Conservation (phyloP, 1,284 basidiomycete species). For the Schizophyllum commune region DNA sequence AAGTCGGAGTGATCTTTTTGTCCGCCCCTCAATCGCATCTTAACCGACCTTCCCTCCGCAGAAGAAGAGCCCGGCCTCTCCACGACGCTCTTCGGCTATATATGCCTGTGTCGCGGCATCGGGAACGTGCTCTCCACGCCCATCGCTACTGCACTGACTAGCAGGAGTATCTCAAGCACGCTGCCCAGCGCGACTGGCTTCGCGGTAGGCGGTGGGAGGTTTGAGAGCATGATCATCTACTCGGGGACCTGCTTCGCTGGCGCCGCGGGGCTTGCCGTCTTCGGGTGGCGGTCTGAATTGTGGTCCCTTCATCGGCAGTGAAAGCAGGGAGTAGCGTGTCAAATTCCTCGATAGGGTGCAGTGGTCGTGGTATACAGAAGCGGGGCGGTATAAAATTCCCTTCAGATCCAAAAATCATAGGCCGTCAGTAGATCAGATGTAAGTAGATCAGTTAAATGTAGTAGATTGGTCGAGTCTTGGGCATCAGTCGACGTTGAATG, state of each 20-base stretch:
- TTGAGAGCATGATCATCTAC: slow-evolving; percentile 27
- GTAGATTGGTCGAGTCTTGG: too few relatives aligned
- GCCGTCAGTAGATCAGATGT: too few relatives aligned
- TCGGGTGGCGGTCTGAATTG: slow-evolving; percentile 15
- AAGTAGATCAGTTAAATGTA: too few relatives aligned
- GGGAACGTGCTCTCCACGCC: slow-evolving; percentile 36
- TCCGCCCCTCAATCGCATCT: not conserved
- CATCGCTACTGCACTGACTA: not conserved
- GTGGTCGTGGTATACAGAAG: too few relatives aligned
- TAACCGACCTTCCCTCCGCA: not conserved
- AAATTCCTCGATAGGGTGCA: not conserved
- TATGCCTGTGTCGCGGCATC: slow-evolving; percentile 29
- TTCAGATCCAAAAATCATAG: too few relatives aligned
- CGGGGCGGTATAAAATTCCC: too few relatives aligned
- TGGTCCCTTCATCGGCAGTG: not conserved
- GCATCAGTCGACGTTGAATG: slow-evolving; percentile 50
- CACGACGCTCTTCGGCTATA: slow-evolving; percentile 28
- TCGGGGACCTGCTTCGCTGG: slow-evolving; percentile 28
- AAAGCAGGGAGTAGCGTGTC: not conserved
- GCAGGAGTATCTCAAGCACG: not conserved
- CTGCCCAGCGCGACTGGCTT: slow-evolving; percentile 17
- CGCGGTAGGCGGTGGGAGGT: slow-evolving; percentile 24
- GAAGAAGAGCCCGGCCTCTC: slow-evolving; percentile 21
- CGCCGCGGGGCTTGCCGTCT: slow-evolving; percentile 19
- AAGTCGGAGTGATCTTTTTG: slow-evolving; percentile 2